Conservation (phyloP, 2,329 filamentous ascomycete species). For the Fusarium bactridioides region DNA sequence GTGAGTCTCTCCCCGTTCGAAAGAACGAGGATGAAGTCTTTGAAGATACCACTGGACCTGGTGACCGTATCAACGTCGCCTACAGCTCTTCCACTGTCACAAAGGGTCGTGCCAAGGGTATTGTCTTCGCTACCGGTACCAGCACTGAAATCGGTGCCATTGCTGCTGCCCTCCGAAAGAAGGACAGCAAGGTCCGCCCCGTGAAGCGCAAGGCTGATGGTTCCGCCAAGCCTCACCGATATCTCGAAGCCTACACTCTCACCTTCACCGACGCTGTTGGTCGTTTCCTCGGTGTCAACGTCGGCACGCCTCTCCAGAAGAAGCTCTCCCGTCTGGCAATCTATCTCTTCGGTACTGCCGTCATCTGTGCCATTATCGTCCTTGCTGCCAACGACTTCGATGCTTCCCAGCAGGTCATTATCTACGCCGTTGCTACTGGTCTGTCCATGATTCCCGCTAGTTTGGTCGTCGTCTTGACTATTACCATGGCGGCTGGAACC, state of each 20-base stretch:
- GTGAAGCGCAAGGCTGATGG: slow-evolving; percentile 63
- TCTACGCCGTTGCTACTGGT: slow-evolving; percentile 57
- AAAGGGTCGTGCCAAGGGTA: slow-evolving; percentile 66
- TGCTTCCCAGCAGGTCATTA: slow-evolving; percentile 66
- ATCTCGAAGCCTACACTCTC: slow-evolving; percentile 55
- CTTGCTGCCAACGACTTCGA: slow-evolving; percentile 68
- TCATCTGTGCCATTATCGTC: slow-evolving; percentile 74
- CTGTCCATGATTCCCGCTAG: slow-evolving; percentile 62
- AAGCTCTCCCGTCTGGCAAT: slow-evolving; percentile 74
- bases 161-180: slow-evolving; percentile 57
- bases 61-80: slow-evolving; percentile 68
- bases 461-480: slow-evolving; percentile 62
- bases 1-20: slow-evolving; percentile 67
- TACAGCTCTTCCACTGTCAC: slow-evolving; percentile 70
- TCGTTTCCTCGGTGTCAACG: slow-evolving; percentile 71
- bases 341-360: slow-evolving; percentile 70
- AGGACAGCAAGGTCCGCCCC: slow-evolving; percentile 58
- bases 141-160: slow-evolving; percentile 69
- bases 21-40: slow-evolving; percentile 59
- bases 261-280: slow-evolving; percentile 67
- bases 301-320: slow-evolving; percentile 74
- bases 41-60: slow-evolving; percentile 51
- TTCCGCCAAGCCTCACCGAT: slow-evolving; percentile 60
- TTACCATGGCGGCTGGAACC: slow-evolving; percentile 64
- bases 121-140: slow-evolving; percentile 70